Percentiles rank a stretch among this genome's conserved stretches.
Conservation (phyloP, 495 filamentous ascomycete genomes). For the Cercophora samala region DNA sequence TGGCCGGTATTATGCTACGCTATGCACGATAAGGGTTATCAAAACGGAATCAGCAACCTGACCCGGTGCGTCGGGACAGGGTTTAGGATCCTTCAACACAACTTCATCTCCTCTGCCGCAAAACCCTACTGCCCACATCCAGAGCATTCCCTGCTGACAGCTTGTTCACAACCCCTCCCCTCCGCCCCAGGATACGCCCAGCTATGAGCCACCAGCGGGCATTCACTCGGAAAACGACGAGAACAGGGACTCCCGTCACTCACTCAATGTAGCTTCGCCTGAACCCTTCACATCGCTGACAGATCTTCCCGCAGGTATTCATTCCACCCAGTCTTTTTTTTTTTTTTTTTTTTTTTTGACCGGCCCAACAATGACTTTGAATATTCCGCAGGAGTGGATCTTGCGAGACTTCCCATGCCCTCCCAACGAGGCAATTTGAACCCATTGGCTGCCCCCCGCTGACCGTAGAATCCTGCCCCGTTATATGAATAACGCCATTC, state of each 20-base stretch:
- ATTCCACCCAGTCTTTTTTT: neutral
- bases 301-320: neutral
- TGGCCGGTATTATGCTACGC: neutral
- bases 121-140: neutral
- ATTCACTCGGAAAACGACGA: neutral
- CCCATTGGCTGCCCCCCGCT: neutral
- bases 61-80: conserved; percentile 16
- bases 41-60: conserved; percentile 20
- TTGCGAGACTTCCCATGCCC: neutral
- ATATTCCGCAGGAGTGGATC: neutral
- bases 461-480: conserved; percentile 6
- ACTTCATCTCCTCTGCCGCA: conserved; percentile 18
- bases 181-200: neutral
- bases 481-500: neutral
- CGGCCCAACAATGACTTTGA: neutral
- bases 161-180: neutral
- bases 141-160: neutral
- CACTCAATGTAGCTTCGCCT: neutral
- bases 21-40: conserved; percentile 21
- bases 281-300: neutral
- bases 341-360: neutral
- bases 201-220: neutral
- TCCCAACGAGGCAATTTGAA: neutral
- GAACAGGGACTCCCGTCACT: too few relatives aligned
- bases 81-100: conserved; percentile 24